Evolutionary conservation across 2,329 filamentous ascomycete species (phyloP).

Genomic region (Pestalotiopsis fici): DNA sequence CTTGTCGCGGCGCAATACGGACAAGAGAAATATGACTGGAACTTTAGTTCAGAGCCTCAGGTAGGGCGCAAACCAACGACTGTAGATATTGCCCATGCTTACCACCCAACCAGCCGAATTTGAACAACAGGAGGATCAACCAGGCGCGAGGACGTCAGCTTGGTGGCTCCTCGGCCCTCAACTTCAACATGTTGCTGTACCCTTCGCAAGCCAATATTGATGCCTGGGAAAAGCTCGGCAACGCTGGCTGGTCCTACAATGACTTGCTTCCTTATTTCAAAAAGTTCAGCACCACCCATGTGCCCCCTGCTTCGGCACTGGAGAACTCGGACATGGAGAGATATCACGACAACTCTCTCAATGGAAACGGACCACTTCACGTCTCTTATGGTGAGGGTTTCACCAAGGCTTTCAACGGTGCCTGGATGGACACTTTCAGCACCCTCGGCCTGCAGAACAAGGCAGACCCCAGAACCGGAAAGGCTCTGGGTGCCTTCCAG

Average conservation of each 20-base stretch:
- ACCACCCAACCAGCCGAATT: constrained; percentile 16
- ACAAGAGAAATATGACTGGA: constrained; percentile 41
- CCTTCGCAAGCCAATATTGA: constrained; percentile 26
- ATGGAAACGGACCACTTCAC: constrained; percentile 34
- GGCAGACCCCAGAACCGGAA: constrained; percentile 31
- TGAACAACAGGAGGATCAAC: constrained; percentile 29
- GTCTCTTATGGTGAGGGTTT: constrained; percentile 37
- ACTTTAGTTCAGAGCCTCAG: constrained; percentile 36
- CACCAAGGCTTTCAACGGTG: constrained; percentile 27
- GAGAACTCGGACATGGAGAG: neutral
- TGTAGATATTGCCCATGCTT: neutral
- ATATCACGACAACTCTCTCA: constrained; percentile 31
- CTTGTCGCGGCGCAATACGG: constrained; percentile 31
- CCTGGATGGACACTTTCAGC: constrained; percentile 39
- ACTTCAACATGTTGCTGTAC: constrained; percentile 28
- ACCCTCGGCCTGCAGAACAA: constrained; percentile 32
- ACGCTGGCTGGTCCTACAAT: constrained; percentile 25
- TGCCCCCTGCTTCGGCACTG: neutral
- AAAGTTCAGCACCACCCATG: constrained; percentile 6
- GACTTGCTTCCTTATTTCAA: constrained; percentile 11
- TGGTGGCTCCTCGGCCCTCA: constrained; percentile 30
- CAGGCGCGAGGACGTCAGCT: constrained; percentile 33
- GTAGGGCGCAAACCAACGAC: constrained; percentile 15
- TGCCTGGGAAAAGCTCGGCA: constrained; percentile 27
- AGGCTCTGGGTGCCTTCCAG: constrained; percentile 32